A percentile compares a stretch with the other conserved stretches of the same genome.
Conservation (phyloP, 1,284 basidiomycete genomes). For the Neotropicomus parvogracilis region DNA sequence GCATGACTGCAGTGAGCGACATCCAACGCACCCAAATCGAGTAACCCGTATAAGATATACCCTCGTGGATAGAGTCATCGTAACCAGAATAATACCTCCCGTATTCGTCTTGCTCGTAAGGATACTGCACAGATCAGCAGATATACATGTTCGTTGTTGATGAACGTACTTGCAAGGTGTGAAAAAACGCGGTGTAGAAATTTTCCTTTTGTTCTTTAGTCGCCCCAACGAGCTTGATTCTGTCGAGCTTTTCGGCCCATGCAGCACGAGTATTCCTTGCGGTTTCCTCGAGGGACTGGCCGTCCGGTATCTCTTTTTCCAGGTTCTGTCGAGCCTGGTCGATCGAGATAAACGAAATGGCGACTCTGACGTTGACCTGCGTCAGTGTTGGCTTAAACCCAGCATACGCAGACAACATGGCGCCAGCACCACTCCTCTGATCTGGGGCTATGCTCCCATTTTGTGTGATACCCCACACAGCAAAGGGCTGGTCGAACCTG, state of each 20-base stretch:
- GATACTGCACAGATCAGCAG: conserved; percentile 51
- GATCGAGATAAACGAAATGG: conserved; percentile 75
- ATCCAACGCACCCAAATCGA: conserved; percentile 66
- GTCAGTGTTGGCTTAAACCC: conserved; percentile 41
- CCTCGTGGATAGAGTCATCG: conserved; percentile 59
- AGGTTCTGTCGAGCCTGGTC: conserved; percentile 69
- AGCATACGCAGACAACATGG: conserved; percentile 58
- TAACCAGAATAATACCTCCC: conserved; percentile 76
- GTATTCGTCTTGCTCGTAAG: conserved; percentile 72
- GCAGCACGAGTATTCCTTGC: conserved; percentile 51
- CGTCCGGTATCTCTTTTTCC: conserved; percentile 62
- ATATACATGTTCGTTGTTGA: background rate
- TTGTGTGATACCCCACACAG: conserved; percentile 47
- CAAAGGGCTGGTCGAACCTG: conserved; percentile 56
- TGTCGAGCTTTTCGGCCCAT: conserved; percentile 73
- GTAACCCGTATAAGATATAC: conserved; percentile 75
- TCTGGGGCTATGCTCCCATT: conserved; percentile 41
- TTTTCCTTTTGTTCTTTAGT: conserved; percentile 49
- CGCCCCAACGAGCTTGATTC: conserved; percentile 57
- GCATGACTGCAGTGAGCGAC: background rate
- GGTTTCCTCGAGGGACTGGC: conserved; percentile 57
- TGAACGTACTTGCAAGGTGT: conserved; percentile 55
- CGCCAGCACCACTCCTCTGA: conserved; percentile 35
- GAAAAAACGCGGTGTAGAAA: conserved; percentile 69
- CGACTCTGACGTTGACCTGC: conserved; percentile 61